These are phyloP conservation scores for Emergomyces africanus DNA, from an alignment of 2,329 filamentous ascomycete species.

Conservation along the genomic window DNA sequence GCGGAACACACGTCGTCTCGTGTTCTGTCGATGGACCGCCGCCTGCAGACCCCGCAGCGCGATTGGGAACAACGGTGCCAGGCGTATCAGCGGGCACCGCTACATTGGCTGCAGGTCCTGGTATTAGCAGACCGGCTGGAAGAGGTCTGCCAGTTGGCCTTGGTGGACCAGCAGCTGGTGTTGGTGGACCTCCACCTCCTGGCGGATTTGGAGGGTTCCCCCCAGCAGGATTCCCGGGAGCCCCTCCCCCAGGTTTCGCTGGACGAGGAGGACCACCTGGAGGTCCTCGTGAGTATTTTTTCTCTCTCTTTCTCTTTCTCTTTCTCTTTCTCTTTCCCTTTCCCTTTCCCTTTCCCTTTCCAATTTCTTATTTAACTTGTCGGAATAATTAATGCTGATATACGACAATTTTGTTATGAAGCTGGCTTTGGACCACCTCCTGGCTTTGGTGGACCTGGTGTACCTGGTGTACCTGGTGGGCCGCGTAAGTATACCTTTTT, in stretches of 20 bases:
- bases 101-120: constrained; percentile 68
- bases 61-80: constrained; percentile 65
- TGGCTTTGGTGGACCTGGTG: constrained; percentile 33
- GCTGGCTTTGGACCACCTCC: constrained; percentile 37
- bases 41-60: constrained; percentile 79
- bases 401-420: constrained; percentile 10
- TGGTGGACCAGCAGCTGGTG: constrained; percentile 77
- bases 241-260: constrained; percentile 37
- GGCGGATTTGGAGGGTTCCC: constrained; percentile 40
- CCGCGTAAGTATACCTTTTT: constrained; percentile 29
- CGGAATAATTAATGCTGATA: constrained; percentile 10
- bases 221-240: constrained; percentile 27
- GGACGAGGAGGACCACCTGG: constrained; percentile 39
- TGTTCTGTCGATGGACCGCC: constrained; percentile 92
- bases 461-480: constrained; percentile 22
- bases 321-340: no score
- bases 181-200: constrained; percentile 63
- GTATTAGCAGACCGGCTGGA: constrained; percentile 82
- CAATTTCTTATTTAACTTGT: constrained; percentile 3
- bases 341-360: no score
- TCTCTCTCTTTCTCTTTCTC: no score
- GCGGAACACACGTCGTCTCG: constrained; percentile 88
- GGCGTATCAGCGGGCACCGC: constrained; percentile 50
- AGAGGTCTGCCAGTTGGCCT: constrained; percentile 72
- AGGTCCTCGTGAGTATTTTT: constrained; percentile 38